A percentile compares a stretch with the other conserved stretches of the same genome.
Evolutionary conservation across 2,329 filamentous ascomycete genomes (phyloP).

Genomic region (Aspergillus sojae): DNA sequence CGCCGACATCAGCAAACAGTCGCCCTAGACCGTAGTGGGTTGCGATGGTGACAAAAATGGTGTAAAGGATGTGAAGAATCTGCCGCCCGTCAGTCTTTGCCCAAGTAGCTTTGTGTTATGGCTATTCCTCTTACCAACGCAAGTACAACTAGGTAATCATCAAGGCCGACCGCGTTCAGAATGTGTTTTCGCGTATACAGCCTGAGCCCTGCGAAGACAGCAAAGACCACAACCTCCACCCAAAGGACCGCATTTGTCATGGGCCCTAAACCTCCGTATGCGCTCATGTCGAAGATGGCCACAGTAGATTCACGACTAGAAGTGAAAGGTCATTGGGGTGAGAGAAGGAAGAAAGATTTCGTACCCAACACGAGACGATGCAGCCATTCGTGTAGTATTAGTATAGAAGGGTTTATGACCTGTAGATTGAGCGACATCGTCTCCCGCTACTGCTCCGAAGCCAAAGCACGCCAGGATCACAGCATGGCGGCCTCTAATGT

Average conservation of each 20-base stretch:
- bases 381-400: neutral
- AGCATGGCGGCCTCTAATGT: neutral
- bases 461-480: neutral
- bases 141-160: neutral
- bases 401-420: neutral
- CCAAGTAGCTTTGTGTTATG: neutral
- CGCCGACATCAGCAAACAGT: slow-evolving; percentile 17
- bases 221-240: slow-evolving; percentile 20
- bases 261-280: slow-evolving; percentile 25
- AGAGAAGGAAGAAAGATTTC: neutral
- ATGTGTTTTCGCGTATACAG: neutral
- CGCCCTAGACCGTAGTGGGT: neutral
- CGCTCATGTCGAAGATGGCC: slow-evolving; percentile 15
- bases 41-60: neutral
- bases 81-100: neutral
- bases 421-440: neutral
- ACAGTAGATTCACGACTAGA: neutral
- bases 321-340: neutral
- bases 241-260: slow-evolving; percentile 28
- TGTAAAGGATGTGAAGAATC: neutral
- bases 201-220: slow-evolving; percentile 22
- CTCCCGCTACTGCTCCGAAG: neutral
- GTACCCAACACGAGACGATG: neutral
- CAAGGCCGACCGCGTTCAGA: neutral
- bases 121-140: neutral